Evolutionary conservation across 148 eudicot species (phyloP), one percentile per base, ranked within the genome.

Genomic region (Bassia scoparia): DNA sequence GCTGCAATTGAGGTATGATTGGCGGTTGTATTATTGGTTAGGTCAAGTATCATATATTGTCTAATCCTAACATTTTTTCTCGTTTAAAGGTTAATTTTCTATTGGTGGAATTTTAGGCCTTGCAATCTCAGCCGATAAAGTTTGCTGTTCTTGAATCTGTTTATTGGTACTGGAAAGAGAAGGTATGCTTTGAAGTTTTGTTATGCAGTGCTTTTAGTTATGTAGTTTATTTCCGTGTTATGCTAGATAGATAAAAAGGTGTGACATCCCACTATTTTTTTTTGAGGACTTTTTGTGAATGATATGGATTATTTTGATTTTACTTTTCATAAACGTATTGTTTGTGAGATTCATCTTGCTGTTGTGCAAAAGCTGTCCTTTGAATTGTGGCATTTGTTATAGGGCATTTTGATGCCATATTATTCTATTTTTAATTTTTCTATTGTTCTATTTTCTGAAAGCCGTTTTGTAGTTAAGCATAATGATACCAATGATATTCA

Each of bases 121-220:
- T 94, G 76, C 96, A 89, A 83, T 76, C 91, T 53, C 80, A 85
- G 35, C 78, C 90, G 21, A 70, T 89, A 18, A 81, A 82, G 72
- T 87, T 82, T 77, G 84, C 88, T 59, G 83, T 86, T 83, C 83
- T 89, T 81, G 96, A 86, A 76, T 82, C 92, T 80, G 88, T 88
- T 50, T 95, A 88, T 80, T 72, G 68, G 73, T 91, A 89, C 83
- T 95, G 98, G 98, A 91, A 85, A 68, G 90, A 87, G 73, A 95
- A 95, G 93, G 98, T 95, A 86, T 56, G 81, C 46, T 41, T 66
- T 58, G n/a, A n/a, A n/a, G n/a, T n/a, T n/a, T n/a, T n/a, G n/a
- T n/a, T n/a, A n/a, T n/a, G n/a, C n/a, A n/a, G n/a, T n/a, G n/a
- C n/a, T n/a, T n/a, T n/a, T n/a, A n/a, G n/a, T n/a, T n/a, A n/a